phyloP scores from a whole-genome alignment of 306 rosid species.

The Malus sieversii region DNA sequence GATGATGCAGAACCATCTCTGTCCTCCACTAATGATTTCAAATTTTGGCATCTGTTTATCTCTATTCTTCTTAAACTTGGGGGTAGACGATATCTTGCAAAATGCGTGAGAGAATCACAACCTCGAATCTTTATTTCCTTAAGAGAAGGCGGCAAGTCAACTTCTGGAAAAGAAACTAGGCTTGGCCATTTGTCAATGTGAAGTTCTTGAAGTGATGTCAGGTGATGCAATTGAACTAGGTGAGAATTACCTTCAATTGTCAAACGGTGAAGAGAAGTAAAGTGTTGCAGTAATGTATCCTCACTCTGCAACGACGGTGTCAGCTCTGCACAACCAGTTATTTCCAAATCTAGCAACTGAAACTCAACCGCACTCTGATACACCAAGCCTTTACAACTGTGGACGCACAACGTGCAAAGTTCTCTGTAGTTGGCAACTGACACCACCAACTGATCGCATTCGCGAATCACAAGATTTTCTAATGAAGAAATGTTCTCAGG shows the following conservation, averaged over 20 bases:
- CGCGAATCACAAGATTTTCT: background rate
- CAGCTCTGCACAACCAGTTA: background rate
- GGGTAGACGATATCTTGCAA: background rate
- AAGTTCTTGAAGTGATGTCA: background rate
- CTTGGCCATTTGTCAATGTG: background rate
- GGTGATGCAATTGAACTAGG: background rate
- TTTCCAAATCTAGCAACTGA: background rate
- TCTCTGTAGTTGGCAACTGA: background rate
- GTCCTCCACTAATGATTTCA: background rate
- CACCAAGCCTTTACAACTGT: background rate
- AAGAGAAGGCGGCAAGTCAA: background rate
- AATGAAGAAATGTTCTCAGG: background rate
- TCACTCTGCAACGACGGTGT: background rate
- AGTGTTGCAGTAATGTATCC: background rate
- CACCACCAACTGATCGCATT: background rate
- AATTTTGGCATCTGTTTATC: background rate
- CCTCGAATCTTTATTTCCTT: background rate
- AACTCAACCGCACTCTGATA: background rate
- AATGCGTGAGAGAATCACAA: background rate
- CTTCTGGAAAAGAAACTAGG: background rate
- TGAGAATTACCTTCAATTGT: background rate
- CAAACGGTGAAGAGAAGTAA: background rate
- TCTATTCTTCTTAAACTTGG: background rate
- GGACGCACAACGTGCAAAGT: background rate
- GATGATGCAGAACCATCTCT: background rate